Evolutionary conservation across 2,329 filamentous ascomycete genomes (phyloP), one percentile per base, ranked within the genome.

Genomic region (Aspergillus puulaauensis): DNA sequence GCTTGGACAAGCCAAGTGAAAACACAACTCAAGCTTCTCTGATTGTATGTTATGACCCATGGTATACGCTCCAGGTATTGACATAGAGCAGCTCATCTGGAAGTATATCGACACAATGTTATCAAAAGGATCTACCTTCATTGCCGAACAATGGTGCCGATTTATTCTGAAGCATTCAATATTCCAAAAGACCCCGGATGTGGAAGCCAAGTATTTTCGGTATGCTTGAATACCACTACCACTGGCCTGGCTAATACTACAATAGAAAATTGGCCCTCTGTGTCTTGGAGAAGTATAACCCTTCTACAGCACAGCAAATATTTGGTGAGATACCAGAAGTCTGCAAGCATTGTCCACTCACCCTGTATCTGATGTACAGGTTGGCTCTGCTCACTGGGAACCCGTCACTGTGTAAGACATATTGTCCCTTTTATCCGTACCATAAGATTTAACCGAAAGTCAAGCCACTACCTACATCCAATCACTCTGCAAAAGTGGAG

Each of bases 341-440:
- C 0, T 81, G 81, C 17, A 83, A 81, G 60, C 79, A 84, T 47
- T 86, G 90, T 9, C 81, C 86, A 1, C 79, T 88, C 65, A 91
- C 89, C 3, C 80, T 83, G 37, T 95, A 91, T 68, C 72, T 96
- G 24, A 84, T 90, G 75, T 96, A 91, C 73, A 91, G 90, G 68
- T 79, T 88, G 17, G 85, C 89, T 0, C 73, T 95, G 2, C 79
- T 83, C 47, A 79, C 75, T 17, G 79, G 79, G 58, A 83, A 93
- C 64, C 69, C 75, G 39, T 80, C 84, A 2, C 68, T 82, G 43
- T 78, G 81, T 82, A 71, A 65, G 68, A 37, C 27, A 11, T 83
- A 33, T 4, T 23, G 4, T 4, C 35, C 3, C 6, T 15, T 17
- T 9, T 11, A 17, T 15, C 45, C n/a, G 17, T 31, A 8, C 8